These are phyloP conservation scores for Phytomonas sp. DNA, from an alignment of 208 protist genomes.

Conservation along the genomic window DNA sequence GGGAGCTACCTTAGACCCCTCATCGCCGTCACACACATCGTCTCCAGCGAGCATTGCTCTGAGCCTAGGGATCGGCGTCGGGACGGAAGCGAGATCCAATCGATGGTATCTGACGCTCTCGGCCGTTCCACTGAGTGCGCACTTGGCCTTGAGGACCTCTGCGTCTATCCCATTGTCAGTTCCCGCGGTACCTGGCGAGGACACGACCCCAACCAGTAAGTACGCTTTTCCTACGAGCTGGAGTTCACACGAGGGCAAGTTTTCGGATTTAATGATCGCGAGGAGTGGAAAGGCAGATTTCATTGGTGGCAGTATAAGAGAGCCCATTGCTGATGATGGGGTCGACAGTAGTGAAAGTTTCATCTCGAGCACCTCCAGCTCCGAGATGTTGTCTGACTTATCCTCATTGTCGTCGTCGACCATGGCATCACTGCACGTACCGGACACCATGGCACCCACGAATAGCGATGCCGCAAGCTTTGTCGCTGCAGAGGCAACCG, in stretches of 20 bases:
- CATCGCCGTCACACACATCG: not conserved
- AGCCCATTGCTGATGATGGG: not conserved
- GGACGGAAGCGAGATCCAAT: not conserved
- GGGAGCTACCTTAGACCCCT: not conserved
- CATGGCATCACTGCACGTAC: not conserved
- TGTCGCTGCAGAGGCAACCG: not conserved
- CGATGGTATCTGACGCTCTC: conserved; percentile 1
- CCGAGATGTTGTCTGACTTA: conserved; percentile 8
- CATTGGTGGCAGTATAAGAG: not conserved
- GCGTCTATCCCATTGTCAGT: not conserved
- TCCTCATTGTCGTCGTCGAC: conserved; percentile 12
- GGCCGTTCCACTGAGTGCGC: not conserved
- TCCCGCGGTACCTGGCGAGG: not conserved
- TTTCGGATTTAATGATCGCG: not conserved
- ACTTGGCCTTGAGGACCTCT: not conserved
- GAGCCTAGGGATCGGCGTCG: not conserved
- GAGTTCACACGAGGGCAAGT: not conserved
- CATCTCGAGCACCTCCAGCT: conserved; percentile 5
- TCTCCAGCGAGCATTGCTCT: not conserved
- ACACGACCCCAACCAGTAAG: not conserved
- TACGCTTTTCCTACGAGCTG: not conserved
- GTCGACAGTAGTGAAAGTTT: not conserved
- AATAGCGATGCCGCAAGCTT: not conserved
- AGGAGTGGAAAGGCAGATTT: not conserved
- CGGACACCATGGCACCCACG: not conserved